phyloP scores from a whole-genome alignment of 305 asterid genomes.

The Withania somnifera region DNA sequence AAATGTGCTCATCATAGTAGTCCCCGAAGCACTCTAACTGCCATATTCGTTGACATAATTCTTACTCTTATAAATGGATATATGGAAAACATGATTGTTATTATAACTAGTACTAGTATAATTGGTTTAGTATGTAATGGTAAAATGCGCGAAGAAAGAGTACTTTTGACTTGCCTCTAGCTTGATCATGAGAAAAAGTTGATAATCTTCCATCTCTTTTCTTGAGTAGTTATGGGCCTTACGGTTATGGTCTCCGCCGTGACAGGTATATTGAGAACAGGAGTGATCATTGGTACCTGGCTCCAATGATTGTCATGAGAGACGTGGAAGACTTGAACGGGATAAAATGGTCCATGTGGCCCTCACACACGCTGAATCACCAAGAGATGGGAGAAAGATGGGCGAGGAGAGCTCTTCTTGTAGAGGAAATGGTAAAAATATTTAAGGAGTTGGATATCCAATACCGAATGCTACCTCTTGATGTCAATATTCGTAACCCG shows the following conservation, averaged over 20 bases:
- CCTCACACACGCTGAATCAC: constrained; percentile 52
- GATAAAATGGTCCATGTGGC: constrained; percentile 67
- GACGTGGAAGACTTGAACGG: constrained; percentile 76
- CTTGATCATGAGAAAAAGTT: not conserved
- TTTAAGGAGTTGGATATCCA: constrained; percentile 70
- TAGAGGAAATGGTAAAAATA: constrained; percentile 58
- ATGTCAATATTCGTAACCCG: constrained; percentile 52
- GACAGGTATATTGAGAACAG: constrained; percentile 50
- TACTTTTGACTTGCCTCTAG: not conserved
- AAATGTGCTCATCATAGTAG: not conserved
- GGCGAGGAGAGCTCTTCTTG: constrained; percentile 50
- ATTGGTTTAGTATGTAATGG: not conserved
- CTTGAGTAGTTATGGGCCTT: not conserved
- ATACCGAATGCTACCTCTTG: constrained; percentile 59
- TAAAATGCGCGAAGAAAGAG: not conserved
- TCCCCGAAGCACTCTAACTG: not conserved
- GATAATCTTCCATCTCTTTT: not conserved
- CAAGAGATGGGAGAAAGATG: constrained; percentile 90
- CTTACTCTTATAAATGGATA: not conserved
- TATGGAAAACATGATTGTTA: not conserved
- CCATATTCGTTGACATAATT: not conserved
- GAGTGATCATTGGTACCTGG: constrained; percentile 68
- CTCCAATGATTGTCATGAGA: constrained; percentile 58
- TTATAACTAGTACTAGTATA: not conserved
- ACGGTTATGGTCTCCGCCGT: not conserved